phyloP scores from a whole-genome alignment of 78 protist species.

The Bigelowiella natans region DNA sequence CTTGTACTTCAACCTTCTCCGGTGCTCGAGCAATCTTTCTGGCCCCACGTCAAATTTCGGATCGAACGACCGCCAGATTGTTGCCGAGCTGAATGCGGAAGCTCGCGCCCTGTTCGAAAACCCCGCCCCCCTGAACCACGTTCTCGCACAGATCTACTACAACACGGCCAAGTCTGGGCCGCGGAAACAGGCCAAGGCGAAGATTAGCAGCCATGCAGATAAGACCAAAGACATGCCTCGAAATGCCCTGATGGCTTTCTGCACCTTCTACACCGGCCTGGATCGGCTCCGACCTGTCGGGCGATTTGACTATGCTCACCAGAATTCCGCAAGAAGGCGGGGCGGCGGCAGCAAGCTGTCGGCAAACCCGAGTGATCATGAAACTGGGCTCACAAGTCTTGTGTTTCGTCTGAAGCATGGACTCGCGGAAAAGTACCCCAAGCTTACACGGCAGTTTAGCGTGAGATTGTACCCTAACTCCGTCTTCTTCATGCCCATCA shows the following conservation, averaged over 20 bases:
- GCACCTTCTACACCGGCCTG: neutral
- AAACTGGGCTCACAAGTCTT: neutral
- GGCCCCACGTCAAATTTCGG: neutral
- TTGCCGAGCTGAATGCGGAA: neutral
- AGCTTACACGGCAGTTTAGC: neutral
- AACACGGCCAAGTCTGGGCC: neutral
- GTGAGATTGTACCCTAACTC: constrained; percentile 1
- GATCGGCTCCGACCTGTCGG: neutral
- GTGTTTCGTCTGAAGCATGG: neutral
- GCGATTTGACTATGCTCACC: too few relatives aligned
- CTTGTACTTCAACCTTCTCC: neutral
- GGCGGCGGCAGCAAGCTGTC: too few relatives aligned
- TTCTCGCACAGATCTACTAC: constrained; percentile 2
- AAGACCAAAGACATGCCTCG: constrained; percentile 8
- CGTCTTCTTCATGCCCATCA: neutral
- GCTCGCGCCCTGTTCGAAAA: neutral
- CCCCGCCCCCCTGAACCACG: neutral
- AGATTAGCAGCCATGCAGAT: neutral
- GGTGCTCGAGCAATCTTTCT: neutral
- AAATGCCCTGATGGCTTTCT: constrained; percentile 2
- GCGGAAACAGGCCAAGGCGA: neutral
- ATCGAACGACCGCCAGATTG: neutral
- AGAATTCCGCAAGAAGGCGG: too few relatives aligned
- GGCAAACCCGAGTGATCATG: neutral
- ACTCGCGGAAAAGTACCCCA: neutral